A percentile compares a stretch with the other conserved stretches of the same genome.
phyloP scores from a whole-genome alignment of 139 green algal species.

The Coelastrella sp. region DNA sequence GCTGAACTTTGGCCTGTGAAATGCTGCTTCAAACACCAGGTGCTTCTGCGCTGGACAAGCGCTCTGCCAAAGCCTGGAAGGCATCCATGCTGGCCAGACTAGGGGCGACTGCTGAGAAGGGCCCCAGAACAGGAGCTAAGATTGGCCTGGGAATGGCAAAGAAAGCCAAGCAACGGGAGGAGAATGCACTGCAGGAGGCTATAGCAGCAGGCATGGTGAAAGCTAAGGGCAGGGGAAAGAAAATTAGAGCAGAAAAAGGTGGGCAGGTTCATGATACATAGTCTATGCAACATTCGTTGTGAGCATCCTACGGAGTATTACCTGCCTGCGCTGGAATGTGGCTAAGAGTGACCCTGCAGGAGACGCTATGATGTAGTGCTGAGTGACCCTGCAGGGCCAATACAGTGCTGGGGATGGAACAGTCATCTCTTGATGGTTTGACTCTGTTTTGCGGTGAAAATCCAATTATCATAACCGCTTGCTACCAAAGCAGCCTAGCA shows the following conservation, averaged over 20 bases:
- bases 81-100: conserved; percentile 62
- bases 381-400: too few relatives aligned
- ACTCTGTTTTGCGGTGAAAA: too few relatives aligned
- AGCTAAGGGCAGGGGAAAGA: conserved; percentile 70
- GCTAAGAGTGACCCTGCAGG: too few relatives aligned
- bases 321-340: too few relatives aligned
- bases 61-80: conserved; percentile 65
- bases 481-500: too few relatives aligned
- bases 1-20: too few relatives aligned
- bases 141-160: conserved; percentile 67
- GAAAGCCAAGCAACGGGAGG: conserved; percentile 58
- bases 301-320: too few relatives aligned
- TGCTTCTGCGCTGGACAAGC: conserved; percentile 70
- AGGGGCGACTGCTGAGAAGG: conserved; percentile 65
- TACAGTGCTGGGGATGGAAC: too few relatives aligned
- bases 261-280: neutral
- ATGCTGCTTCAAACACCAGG: conserved; percentile 61
- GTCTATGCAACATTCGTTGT: too few relatives aligned
- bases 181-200: conserved; percentile 70
- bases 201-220: conserved; percentile 74
- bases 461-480: too few relatives aligned
- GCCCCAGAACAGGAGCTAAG: conserved; percentile 50
- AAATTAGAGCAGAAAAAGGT: conserved; percentile 57
- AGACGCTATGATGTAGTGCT: too few relatives aligned
- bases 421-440: too few relatives aligned